These are phyloP conservation scores for Stephania yunnanensis DNA, from an alignment of 164 flowering plant species.

Conservation along the genomic window DNA sequence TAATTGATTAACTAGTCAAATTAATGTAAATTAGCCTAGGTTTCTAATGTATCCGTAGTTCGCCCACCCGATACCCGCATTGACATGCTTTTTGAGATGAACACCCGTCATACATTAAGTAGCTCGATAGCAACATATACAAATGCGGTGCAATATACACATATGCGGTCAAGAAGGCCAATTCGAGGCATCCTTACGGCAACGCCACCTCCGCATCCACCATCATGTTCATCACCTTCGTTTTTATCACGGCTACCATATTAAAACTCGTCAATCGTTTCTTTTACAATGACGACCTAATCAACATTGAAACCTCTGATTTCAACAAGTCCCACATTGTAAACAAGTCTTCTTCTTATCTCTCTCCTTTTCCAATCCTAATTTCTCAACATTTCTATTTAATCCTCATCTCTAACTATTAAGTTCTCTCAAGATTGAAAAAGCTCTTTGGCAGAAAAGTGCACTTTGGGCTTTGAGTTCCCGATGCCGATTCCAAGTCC, in stretches of 20 bases:
- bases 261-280: conserved; percentile 35
- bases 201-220: too few relatives aligned
- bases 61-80: too few relatives aligned
- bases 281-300: conserved; percentile 49
- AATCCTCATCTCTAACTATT: not conserved
- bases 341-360: conserved; percentile 28
- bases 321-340: conserved; percentile 61
- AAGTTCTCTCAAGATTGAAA: conserved; percentile 39
- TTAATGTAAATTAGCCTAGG: too few relatives aligned
- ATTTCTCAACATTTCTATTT: not conserved
- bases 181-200: conserved; percentile 74
- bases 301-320: conserved; percentile 46
- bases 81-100: too few relatives aligned
- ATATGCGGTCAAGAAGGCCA: conserved; percentile 97
- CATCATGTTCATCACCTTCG: too few relatives aligned
- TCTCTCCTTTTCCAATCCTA: not conserved
- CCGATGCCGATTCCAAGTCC: conserved; percentile 67
- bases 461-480: conserved; percentile 76
- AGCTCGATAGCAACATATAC: too few relatives aligned
- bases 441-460: conserved; percentile 80
- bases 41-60: too few relatives aligned
- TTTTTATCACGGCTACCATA: too few relatives aligned
- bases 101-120: too few relatives aligned
- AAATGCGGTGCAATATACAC: too few relatives aligned
- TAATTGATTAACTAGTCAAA: too few relatives aligned